Percentiles rank a stretch among this genome's conserved stretches.
phyloP scores from a whole-genome alignment of 768 basidiomycete genomes.

The Galerina marginata region DNA sequence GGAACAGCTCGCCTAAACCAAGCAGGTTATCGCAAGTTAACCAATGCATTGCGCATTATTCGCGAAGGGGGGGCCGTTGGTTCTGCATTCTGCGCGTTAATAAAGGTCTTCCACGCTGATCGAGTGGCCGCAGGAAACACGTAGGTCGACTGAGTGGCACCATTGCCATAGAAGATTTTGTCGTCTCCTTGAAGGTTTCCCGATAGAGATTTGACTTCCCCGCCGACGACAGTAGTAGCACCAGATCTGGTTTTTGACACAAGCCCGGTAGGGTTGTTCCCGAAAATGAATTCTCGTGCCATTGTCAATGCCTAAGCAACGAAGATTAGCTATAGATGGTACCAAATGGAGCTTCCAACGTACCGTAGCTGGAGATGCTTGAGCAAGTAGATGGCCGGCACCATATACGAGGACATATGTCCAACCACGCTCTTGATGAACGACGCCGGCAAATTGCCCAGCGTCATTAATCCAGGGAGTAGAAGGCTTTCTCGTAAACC shows the following conservation, averaged over 20 bases:
- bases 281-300: conserved; percentile 70
- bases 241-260: conserved; percentile 42
- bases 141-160: conserved; percentile 55
- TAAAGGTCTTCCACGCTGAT: conserved; percentile 59
- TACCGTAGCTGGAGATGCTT: conserved; percentile 42
- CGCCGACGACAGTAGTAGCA: conserved; percentile 45
- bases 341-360: conserved; percentile 11
- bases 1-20: too few relatives aligned
- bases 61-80: not conserved
- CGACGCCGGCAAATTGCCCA: conserved; percentile 66
- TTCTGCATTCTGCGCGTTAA: conserved; percentile 25
- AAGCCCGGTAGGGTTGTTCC: conserved; percentile 61
- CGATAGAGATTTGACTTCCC: conserved; percentile 52
- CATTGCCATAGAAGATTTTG: conserved; percentile 61
- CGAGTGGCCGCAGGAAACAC: conserved; percentile 60
- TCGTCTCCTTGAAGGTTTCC: conserved; percentile 57
- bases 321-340: not conserved
- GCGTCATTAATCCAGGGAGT: conserved; percentile 70
- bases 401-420: conserved; percentile 49
- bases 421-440: conserved; percentile 80
- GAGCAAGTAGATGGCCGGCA: conserved; percentile 49
- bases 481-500: conserved; percentile 70
- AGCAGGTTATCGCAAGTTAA: too few relatives aligned
- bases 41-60: not conserved
- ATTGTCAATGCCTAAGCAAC: conserved; percentile 60